Conservation (phyloP, 2,329 filamentous ascomycete species). For the Phaeosphaeriaceae sp. region DNA sequence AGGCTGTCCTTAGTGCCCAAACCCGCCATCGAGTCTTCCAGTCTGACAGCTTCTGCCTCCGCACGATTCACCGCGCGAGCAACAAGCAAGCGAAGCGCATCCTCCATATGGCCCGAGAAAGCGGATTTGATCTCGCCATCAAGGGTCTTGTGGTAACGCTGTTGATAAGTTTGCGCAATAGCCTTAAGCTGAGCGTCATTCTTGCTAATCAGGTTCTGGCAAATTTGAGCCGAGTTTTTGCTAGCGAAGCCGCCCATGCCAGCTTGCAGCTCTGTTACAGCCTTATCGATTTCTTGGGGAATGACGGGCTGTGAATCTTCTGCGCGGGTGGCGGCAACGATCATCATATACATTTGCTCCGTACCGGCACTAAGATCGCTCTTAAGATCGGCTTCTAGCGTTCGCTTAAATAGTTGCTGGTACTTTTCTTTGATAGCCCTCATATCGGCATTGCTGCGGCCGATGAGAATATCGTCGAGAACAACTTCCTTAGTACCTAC, state of each 20-base stretch:
- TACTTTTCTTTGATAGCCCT: slow-evolving; percentile 84
- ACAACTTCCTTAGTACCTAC: slow-evolving; percentile 84
- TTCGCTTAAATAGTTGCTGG: slow-evolving; percentile 67
- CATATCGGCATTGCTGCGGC: slow-evolving; percentile 85
- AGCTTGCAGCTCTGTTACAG: slow-evolving; percentile 77
- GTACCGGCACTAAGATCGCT: slow-evolving; percentile 87
- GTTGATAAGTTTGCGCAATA: slow-evolving; percentile 75
- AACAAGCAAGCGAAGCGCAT: slow-evolving; percentile 82
- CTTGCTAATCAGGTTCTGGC: slow-evolving; percentile 75
- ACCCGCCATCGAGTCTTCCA: slow-evolving; percentile 90
- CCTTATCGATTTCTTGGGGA: slow-evolving; percentile 74
- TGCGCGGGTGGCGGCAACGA: slow-evolving; percentile 73
- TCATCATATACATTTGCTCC: slow-evolving; percentile 81
- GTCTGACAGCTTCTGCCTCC: slow-evolving; percentile 77
- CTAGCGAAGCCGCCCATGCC: slow-evolving; percentile 69
- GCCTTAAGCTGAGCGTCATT: slow-evolving; percentile 86
- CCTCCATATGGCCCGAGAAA: slow-evolving; percentile 92
- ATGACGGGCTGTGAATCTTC: slow-evolving; percentile 80
- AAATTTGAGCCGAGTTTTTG: slow-evolving; percentile 78
- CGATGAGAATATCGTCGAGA: slow-evolving; percentile 84
- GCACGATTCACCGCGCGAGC: slow-evolving; percentile 78
- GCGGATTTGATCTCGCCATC: slow-evolving; percentile 78
- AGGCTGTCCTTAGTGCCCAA: slow-evolving; percentile 84
- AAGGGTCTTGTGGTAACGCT: slow-evolving; percentile 72
- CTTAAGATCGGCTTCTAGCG: slow-evolving; percentile 74